phyloP scores from a whole-genome alignment of 2,329 filamentous ascomycete species.

The Coleophoma crateriformis region DNA sequence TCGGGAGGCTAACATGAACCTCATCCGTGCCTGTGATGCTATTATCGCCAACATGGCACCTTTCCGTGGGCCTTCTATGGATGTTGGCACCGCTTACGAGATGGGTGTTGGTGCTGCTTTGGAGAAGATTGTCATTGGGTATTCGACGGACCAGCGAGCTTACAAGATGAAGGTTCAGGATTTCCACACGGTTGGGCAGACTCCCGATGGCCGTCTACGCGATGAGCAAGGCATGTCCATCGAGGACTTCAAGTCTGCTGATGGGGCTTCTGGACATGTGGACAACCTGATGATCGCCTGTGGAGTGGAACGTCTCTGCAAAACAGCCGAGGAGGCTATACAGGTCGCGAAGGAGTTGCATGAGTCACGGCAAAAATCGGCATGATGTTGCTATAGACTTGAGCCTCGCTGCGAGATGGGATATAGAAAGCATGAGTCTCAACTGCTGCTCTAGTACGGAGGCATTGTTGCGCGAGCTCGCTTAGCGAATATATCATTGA shows the following conservation, averaged over 20 bases:
- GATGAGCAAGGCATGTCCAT: conserved; percentile 25
- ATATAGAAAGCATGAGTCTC: too few relatives aligned
- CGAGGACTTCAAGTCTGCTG: conserved; percentile 39
- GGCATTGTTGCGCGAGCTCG: too few relatives aligned
- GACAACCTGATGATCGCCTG: conserved; percentile 23
- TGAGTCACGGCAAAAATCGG: not conserved
- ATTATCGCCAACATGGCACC: conserved; percentile 20
- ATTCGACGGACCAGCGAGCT: conserved; percentile 8
- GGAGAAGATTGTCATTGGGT: conserved; percentile 17
- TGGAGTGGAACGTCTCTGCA: conserved; percentile 14
- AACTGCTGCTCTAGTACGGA: too few relatives aligned
- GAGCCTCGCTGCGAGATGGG: too few relatives aligned
- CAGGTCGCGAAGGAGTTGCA: not conserved
- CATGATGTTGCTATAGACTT: too few relatives aligned
- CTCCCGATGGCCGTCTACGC: conserved; percentile 14
- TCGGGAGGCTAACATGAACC: conserved; percentile 16
- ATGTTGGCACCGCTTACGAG: conserved; percentile 20
- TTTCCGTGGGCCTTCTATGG: conserved; percentile 18
- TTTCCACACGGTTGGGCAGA: conserved; percentile 6
- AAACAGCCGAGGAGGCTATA: conserved; percentile 15
- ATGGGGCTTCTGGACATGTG: conserved; percentile 30
- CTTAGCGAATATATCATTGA: too few relatives aligned
- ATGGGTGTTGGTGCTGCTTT: conserved; percentile 18
- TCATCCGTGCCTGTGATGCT: conserved; percentile 13
- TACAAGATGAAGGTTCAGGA: conserved; percentile 12